Base-by-base conservation (phyloP, 2,329 filamentous ascomycete species). In the Pseudodiploospora longispora region DNA sequence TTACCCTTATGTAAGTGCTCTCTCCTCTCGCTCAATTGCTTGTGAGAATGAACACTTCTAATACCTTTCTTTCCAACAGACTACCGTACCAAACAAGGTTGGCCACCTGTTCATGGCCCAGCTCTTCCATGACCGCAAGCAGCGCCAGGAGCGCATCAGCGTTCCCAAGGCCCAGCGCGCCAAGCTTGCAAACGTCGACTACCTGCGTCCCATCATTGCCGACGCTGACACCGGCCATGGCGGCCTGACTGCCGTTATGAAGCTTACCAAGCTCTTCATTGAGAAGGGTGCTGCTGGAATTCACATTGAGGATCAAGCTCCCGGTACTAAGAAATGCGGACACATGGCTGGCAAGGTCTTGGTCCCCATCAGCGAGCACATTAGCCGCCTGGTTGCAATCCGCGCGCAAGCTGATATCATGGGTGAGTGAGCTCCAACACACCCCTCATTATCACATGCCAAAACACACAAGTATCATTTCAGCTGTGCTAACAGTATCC, bases 321-420 rank as follows among this genome's bases (percentile, higher is more conserved):
- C 93, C 3, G 93, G 93, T 43, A 97, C 93, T 40, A 98, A 98
- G 80, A 98, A 98, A 79, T 98, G 93, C 66, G 93, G 93, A 51
- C 93, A 97, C 71, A 97, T 97, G 93, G 93, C 93, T 53, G 93
- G 93, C 60, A 97, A 97, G 72, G 93, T 97, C 36, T 75, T 98
- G 48, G 93, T 98, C 42, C 93, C 93, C 41, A 94, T 96, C 62
- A 87, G 82, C 68, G 93, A 98, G 72, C 93, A 98, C 73, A 96
- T 97, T 71, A 97, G 96, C 74, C 85, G 93, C 44, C 76, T 98
- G 43, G 89, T 98, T 41, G 90, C 93, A 55, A 97, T 98, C 64
- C 85, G 93, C 48, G 91, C 93, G 4, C 93, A 98, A 70, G 91
- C 93, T 55, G 93, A 98, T 63, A 97, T 98, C 60, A 97, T 98